Conservation (phyloP, 2,329 filamentous ascomycete genomes). For the Phoma sp. region DNA sequence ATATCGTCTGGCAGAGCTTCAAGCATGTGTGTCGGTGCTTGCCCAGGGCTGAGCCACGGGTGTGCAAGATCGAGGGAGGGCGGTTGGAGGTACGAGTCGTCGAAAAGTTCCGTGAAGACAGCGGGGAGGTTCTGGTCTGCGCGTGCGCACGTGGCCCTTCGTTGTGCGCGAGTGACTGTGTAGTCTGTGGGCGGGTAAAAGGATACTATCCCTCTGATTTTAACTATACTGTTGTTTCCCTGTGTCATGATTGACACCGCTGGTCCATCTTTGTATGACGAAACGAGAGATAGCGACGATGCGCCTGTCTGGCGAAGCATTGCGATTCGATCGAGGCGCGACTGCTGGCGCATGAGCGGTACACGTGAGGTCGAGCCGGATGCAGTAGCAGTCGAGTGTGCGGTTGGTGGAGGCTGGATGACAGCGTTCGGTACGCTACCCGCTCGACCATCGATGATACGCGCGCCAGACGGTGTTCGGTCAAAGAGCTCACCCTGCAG, state of each 20-base stretch:
- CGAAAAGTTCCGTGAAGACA: constrained; percentile 59
- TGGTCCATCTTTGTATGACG: constrained; percentile 45
- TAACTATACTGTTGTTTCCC: constrained; percentile 48
- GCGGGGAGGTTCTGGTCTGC: constrained; percentile 60
- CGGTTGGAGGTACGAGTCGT: constrained; percentile 58
- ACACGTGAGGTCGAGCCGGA: constrained; percentile 46
- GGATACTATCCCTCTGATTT: constrained; percentile 63
- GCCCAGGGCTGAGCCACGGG: constrained; percentile 65
- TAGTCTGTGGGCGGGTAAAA: constrained; percentile 71
- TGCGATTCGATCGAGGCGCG: constrained; percentile 43
- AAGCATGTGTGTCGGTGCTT: constrained; percentile 62
- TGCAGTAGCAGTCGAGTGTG: constrained; percentile 23
- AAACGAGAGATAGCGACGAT: constrained; percentile 44
- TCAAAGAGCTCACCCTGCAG: constrained; percentile 57
- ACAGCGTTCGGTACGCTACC: constrained; percentile 35
- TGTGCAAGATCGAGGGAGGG: constrained; percentile 59
- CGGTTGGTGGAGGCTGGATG: constrained; percentile 23
- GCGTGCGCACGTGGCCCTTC: constrained; percentile 61
- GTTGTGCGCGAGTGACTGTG: constrained; percentile 64
- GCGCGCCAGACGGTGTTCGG: constrained; percentile 34
- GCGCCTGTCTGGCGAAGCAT: constrained; percentile 43
- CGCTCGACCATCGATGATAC: constrained; percentile 37
- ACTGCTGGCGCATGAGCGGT: constrained; percentile 40
- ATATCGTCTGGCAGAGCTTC: constrained; percentile 63
- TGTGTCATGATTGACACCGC: constrained; percentile 43